phyloP scores from a whole-genome alignment of 164 flowering plant genomes.

The Dillenia turbinata region DNA sequence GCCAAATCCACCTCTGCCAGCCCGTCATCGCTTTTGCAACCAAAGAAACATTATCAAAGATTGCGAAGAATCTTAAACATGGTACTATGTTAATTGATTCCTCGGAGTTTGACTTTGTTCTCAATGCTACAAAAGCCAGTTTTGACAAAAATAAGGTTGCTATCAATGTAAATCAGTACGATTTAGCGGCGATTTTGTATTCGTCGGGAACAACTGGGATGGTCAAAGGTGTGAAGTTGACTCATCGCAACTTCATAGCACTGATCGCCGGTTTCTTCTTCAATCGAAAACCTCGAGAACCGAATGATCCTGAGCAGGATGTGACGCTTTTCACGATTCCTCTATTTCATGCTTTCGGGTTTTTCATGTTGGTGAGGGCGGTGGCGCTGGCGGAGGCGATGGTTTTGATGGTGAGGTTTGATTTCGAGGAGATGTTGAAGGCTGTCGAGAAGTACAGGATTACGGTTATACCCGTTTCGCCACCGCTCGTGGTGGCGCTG shows the following conservation, averaged over 20 bases:
- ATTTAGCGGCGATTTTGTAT: constrained; percentile 71
- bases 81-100: constrained; percentile 42
- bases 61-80: constrained; percentile 17
- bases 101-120: constrained; percentile 32
- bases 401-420: constrained; percentile 65
- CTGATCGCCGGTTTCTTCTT: constrained; percentile 26
- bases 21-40: constrained; percentile 30
- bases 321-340: constrained; percentile 58
- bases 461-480: constrained; percentile 43
- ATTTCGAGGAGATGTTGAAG: constrained; percentile 58
- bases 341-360: constrained; percentile 73
- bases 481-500: constrained; percentile 72
- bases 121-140: background rate
- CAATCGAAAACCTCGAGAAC: background rate
- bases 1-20: constrained; percentile 17
- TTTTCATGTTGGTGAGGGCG: constrained; percentile 52
- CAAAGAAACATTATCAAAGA: constrained; percentile 21
- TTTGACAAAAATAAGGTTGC: background rate
- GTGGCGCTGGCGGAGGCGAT: constrained; percentile 37
- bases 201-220: constrained; percentile 88
- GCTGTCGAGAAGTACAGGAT: constrained; percentile 50
- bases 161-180: constrained; percentile 36
- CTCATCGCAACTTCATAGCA: constrained; percentile 73
- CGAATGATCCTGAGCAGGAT: constrained; percentile 1
- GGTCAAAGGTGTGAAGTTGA: constrained; percentile 64